Evolutionary conservation across 1,284 basidiomycete species (phyloP).

Genomic region (Coniferiporia weirii): DNA sequence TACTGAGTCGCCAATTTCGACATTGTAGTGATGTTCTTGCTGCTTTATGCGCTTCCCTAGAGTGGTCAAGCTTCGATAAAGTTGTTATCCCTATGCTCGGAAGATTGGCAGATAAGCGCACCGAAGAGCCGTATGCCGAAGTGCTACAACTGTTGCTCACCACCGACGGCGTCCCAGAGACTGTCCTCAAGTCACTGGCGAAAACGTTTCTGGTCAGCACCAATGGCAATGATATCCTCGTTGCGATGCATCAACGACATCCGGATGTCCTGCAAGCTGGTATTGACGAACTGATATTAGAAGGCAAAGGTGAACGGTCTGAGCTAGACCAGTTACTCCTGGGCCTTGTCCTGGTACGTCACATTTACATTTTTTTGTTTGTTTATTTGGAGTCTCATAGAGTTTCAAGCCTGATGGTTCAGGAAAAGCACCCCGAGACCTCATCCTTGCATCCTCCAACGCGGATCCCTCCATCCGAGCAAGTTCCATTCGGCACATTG

Average conservation of each 20-base stretch:
- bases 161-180: background rate
- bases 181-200: constrained; percentile 2
- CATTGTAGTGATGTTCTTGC: constrained; percentile 42
- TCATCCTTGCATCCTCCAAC: constrained; percentile 51
- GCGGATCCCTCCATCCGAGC: constrained; percentile 46
- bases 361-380: background rate
- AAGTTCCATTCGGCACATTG: constrained; percentile 46
- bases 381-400: constrained; percentile 22
- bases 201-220: background rate
- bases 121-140: background rate
- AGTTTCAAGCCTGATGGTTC: constrained; percentile 5
- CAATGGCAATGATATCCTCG: constrained; percentile 28
- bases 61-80: constrained; percentile 53
- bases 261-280: constrained; percentile 40
- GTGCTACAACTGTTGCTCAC: constrained; percentile 6
- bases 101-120: constrained; percentile 5
- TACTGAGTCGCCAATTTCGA: background rate
- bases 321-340: constrained; percentile 46
- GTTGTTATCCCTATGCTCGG: constrained; percentile 45
- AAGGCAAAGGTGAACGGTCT: constrained; percentile 36
- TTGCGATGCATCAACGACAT: constrained; percentile 48
- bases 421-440: constrained; percentile 27
- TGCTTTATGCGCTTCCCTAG: constrained; percentile 39
- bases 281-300: constrained; percentile 34
- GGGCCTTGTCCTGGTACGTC: constrained; percentile 49